Percentiles rank a stretch among this genome's conserved stretches.
phyloP scores from a whole-genome alignment of 1,284 basidiomycete genomes.

The Tilletia caries region DNA sequence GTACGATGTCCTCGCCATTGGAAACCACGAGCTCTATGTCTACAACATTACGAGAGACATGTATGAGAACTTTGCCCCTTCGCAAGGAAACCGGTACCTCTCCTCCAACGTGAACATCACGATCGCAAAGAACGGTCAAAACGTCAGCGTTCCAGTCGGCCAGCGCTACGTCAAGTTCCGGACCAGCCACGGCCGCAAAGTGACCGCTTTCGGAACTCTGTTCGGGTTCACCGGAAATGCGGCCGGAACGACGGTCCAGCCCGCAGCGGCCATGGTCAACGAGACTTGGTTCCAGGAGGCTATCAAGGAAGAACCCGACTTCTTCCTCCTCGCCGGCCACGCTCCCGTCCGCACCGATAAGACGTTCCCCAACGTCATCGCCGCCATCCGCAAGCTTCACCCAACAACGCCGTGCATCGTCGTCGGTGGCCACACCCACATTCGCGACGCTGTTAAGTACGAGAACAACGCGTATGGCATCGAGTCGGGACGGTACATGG shows the following conservation, averaged over 20 bases:
- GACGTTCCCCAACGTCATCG: constrained; percentile 40
- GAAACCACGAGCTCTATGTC: constrained; percentile 83
- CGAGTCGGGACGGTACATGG: constrained; percentile 48
- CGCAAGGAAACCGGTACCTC: constrained; percentile 53
- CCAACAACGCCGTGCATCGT: constrained; percentile 44
- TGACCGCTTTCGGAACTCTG: constrained; percentile 47
- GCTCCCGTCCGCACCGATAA: constrained; percentile 46
- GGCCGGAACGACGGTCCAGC: constrained; percentile 34
- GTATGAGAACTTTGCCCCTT: constrained; percentile 71
- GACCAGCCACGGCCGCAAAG: constrained; percentile 36
- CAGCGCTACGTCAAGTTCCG: constrained; percentile 40
- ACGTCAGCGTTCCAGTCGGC: constrained; percentile 38
- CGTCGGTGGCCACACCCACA: constrained; percentile 49
- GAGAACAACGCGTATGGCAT: constrained; percentile 44
- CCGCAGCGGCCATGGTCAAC: constrained; percentile 42
- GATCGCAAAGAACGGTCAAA: constrained; percentile 24
- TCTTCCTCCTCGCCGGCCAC: constrained; percentile 48
- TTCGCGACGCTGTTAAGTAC: constrained; percentile 46
- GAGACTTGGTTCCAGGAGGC: constrained; percentile 49
- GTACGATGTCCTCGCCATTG: constrained; percentile 79
- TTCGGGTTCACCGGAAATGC: constrained; percentile 47
- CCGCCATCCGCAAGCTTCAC: constrained; percentile 42
- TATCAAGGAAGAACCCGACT: constrained; percentile 37
- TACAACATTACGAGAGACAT: constrained; percentile 74
- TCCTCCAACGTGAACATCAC: constrained; percentile 43